A percentile compares a stretch with the other conserved stretches of the same genome.
phyloP scores from a whole-genome alignment of 805 yeast genomes.

The Kodamaea kaohsiungensis region DNA sequence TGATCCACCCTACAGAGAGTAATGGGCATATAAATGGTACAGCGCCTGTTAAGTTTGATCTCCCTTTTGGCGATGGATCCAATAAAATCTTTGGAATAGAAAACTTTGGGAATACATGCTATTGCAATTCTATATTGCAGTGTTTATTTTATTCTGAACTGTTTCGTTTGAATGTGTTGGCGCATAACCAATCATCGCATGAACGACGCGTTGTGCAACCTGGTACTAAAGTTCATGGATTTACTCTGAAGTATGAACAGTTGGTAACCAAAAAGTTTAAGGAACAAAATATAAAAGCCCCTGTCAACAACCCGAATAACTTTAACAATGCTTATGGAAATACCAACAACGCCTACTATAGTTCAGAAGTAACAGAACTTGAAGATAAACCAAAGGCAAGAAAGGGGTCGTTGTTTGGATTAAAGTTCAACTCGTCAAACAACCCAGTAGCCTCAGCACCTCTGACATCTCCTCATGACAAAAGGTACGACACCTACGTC shows the following conservation, averaged over 20 bases:
- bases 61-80: constrained; percentile 57
- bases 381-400: constrained; percentile 27
- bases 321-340: constrained; percentile 8
- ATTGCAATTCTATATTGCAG: constrained; percentile 90
- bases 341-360: neutral
- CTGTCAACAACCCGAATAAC: constrained; percentile 3
- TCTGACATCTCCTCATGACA: constrained; percentile 5
- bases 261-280: constrained; percentile 35
- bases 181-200: constrained; percentile 33
- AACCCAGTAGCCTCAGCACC: constrained; percentile 2
- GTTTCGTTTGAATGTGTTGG: constrained; percentile 56
- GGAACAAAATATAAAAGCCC: constrained; percentile 22
- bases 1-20: neutral
- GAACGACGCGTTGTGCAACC: constrained; percentile 28
- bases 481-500: constrained; percentile 16
- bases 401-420: constrained; percentile 41
- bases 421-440: constrained; percentile 32
- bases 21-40: neutral
- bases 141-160: constrained; percentile 74
- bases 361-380: neutral
- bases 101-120: constrained; percentile 89
- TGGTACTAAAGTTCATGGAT: constrained; percentile 37
- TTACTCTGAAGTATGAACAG: constrained; percentile 42
- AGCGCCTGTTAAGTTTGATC: neutral
- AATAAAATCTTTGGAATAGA: constrained; percentile 77